Percentiles rank a stretch among this genome's conserved stretches.
Evolutionary conservation across 176 grass and related monocot species (phyloP).

Genomic region (Musa beccarii): DNA sequence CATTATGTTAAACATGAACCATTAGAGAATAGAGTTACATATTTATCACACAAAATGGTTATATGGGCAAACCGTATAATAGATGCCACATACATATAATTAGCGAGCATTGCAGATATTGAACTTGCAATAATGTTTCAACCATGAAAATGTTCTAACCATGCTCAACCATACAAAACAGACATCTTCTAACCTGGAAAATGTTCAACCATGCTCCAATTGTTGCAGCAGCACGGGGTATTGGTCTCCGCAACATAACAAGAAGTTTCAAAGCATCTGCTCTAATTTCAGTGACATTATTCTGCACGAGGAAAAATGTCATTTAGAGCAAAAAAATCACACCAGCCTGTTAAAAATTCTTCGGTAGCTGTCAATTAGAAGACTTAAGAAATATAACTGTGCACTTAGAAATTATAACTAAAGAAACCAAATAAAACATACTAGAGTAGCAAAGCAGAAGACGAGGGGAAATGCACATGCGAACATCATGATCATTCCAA

Average conservation of each 20-base stretch:
- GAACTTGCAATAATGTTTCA: background rate
- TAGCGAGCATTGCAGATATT: slow-evolving; percentile 13
- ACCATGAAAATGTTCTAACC: no score
- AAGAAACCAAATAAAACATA: background rate
- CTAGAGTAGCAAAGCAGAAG: slow-evolving; percentile 60
- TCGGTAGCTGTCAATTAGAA: no score
- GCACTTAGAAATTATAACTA: background rate
- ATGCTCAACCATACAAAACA: background rate
- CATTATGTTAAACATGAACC: no score
- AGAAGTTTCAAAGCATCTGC: slow-evolving; percentile 84
- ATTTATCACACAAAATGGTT: no score
- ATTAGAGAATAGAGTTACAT: no score
- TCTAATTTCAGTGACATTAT: slow-evolving; percentile 94
- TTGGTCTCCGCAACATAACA: slow-evolving; percentile 77
- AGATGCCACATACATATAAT: background rate
- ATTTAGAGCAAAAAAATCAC: background rate
- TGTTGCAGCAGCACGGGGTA: slow-evolving; percentile 74
- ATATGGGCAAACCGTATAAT: no score
- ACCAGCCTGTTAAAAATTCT: background rate
- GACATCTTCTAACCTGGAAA: slow-evolving; percentile 59
- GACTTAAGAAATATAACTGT: background rate
- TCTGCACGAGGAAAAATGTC: slow-evolving; percentile 25
- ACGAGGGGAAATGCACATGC: slow-evolving; percentile 90
- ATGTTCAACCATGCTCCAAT: slow-evolving; percentile 98
- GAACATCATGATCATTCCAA: slow-evolving; percentile 99